Conservation (phyloP, 2,329 filamentous ascomycete genomes). For the Ophiosphaerella narmari region DNA sequence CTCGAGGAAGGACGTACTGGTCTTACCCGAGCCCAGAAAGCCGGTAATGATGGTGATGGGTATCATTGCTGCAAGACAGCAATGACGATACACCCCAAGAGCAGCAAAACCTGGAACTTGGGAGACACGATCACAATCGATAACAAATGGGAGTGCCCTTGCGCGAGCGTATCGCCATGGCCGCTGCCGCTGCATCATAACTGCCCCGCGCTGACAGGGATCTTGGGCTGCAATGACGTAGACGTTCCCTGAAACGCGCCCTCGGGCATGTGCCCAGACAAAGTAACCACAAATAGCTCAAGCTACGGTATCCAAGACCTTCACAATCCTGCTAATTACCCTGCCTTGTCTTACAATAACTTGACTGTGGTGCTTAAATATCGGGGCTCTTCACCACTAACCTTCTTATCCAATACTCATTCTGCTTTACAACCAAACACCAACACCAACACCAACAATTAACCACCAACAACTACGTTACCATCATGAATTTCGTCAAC, state of each 20-base stretch:
- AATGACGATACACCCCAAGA: slow-evolving; percentile 1
- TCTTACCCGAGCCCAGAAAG: slow-evolving; percentile 95
- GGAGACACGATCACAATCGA: not conserved
- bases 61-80: slow-evolving; percentile 50
- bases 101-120: slow-evolving; percentile 2
- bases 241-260: not conserved
- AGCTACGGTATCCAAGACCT: slow-evolving; percentile 1
- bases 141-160: not conserved
- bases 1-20: slow-evolving; percentile 54
- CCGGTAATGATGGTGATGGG: slow-evolving; percentile 95
- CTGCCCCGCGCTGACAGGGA: not conserved
- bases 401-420: not conserved
- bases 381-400: slow-evolving; percentile 7
- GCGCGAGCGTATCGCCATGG: slow-evolving; percentile 2
- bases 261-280: slow-evolving; percentile 8
- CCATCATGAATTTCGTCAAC: slow-evolving; percentile 55
- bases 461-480: slow-evolving; percentile 7
- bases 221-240: slow-evolving; percentile 14
- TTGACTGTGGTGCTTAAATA: slow-evolving; percentile 15
- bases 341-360: slow-evolving; percentile 2
- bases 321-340: slow-evolving; percentile 7
- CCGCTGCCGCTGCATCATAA: slow-evolving; percentile 3
- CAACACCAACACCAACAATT: slow-evolving; percentile 8
- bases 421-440: not conserved
- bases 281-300: not conserved